Conservation (phyloP, 2,329 filamentous ascomycete species). For the Colletotrichum caudatum region DNA sequence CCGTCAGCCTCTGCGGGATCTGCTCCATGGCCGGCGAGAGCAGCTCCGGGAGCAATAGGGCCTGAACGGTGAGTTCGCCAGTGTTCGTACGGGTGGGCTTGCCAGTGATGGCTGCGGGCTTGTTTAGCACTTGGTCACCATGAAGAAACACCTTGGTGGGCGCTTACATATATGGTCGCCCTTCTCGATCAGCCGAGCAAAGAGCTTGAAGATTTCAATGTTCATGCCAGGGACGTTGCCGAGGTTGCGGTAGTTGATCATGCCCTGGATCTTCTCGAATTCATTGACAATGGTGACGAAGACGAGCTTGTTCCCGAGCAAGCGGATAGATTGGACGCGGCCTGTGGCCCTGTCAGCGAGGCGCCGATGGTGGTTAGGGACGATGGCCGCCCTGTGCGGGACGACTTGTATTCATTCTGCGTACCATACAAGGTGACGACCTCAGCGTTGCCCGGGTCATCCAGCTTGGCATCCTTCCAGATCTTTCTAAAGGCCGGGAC, state of each 20-base stretch:
- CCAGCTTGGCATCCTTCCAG: constrained; percentile 17
- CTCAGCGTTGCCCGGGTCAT: constrained; percentile 12
- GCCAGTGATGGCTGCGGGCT: constrained; percentile 73
- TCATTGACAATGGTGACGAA: constrained; percentile 87
- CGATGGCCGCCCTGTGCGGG: constrained; percentile 1
- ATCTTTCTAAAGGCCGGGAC: constrained; percentile 39
- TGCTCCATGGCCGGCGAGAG: constrained; percentile 84
- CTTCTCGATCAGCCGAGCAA: constrained; percentile 75
- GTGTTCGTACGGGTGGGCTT: constrained; percentile 74
- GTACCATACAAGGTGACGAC: constrained; percentile 47
- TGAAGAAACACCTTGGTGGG: constrained; percentile 20
- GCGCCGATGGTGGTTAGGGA: constrained; percentile 20
- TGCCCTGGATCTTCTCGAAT: constrained; percentile 78
- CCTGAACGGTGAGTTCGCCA: constrained; percentile 83
- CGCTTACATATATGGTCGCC: constrained; percentile 86
- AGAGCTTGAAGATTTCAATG: constrained; percentile 64
- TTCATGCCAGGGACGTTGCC: constrained; percentile 50
- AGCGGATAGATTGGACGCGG: constrained; percentile 78
- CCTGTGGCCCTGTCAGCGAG: constrained; percentile 59
- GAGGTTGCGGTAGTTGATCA: constrained; percentile 73
- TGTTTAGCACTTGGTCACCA: constrained; percentile 9
- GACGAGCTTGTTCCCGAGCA: constrained; percentile 80
- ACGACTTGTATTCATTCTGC: constrained; percentile 36
- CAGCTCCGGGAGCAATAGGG: constrained; percentile 75
- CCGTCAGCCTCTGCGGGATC: constrained; percentile 77